phyloP scores from a whole-genome alignment of 2,329 filamentous ascomycete genomes.

The Clonostachys rhizophaga region DNA sequence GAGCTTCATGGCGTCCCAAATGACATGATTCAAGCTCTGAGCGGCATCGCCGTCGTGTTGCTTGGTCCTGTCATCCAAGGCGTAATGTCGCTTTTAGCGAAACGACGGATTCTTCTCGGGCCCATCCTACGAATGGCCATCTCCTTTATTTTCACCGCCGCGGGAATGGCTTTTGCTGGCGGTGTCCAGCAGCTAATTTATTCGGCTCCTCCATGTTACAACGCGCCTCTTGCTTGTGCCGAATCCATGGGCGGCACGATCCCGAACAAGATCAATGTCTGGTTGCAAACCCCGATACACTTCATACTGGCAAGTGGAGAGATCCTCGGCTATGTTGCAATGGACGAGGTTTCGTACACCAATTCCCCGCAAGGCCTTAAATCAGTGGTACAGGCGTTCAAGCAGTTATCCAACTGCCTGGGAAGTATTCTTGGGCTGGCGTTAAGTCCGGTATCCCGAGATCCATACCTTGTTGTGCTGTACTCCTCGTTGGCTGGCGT shows the following conservation, averaged over 20 bases:
- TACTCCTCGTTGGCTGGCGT: slow-evolving; percentile 47
- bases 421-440: slow-evolving; percentile 57
- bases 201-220: slow-evolving; percentile 46
- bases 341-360: slow-evolving; percentile 68
- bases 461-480: slow-evolving; percentile 64
- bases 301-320: slow-evolving; percentile 53
- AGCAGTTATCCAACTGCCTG: slow-evolving; percentile 48
- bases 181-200: slow-evolving; percentile 49
- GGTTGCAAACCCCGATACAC: slow-evolving; percentile 47
- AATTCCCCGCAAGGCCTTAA: slow-evolving; percentile 48
- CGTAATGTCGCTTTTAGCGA: slow-evolving; percentile 24
- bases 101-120: neutral
- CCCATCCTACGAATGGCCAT: slow-evolving; percentile 17
- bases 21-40: slow-evolving; percentile 64
- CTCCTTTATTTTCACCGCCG: slow-evolving; percentile 56
- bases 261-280: slow-evolving; percentile 44
- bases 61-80: slow-evolving; percentile 51
- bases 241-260: slow-evolving; percentile 18
- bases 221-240: neutral
- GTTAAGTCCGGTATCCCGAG: slow-evolving; percentile 51
- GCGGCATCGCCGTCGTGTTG: slow-evolving; percentile 61
- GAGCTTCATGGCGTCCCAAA: slow-evolving; percentile 62
- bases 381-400: neutral
- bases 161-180: slow-evolving; percentile 52
- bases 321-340: slow-evolving; percentile 62